These are phyloP conservation scores for Glomus cerebriforme DNA, from an alignment of 192 early-diverging fungal genomes.

Conservation along the genomic window DNA sequence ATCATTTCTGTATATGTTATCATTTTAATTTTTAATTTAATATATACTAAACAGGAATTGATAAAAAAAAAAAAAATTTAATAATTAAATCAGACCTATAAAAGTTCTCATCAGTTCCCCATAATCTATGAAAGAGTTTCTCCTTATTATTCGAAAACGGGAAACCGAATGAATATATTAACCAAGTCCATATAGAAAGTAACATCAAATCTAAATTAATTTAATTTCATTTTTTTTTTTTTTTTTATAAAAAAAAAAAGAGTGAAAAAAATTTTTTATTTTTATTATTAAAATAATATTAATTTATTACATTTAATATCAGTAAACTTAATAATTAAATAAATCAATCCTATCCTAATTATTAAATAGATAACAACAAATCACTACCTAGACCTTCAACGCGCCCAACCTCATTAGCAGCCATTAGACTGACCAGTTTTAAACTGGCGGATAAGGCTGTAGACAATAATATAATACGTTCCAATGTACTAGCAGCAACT, in stretches of 20 bases:
- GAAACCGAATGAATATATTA: conserved; percentile 23
- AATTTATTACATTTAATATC: neutral
- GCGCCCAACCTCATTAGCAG: conserved; percentile 12
- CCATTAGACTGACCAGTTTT: conserved; percentile 9
- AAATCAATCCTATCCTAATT: neutral
- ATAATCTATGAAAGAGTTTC: conserved; percentile 27
- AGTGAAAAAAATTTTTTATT: neutral
- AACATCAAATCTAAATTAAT: conserved; percentile 24
- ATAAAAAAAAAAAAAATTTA: neutral
- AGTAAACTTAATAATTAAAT: neutral
- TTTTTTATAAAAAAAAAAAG: neutral
- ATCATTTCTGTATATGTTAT: conserved; percentile 40
- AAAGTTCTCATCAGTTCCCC: conserved; percentile 31
- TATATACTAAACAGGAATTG: neutral
- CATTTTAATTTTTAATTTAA: neutral
- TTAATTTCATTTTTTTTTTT: neutral
- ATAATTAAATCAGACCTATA: conserved; percentile 24
- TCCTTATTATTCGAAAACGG: conserved; percentile 3
- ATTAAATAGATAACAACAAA: too few relatives aligned
- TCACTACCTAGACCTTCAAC: conserved; percentile 26
- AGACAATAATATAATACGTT: neutral
- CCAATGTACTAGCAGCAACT: neutral
- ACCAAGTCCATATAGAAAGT: conserved; percentile 29
- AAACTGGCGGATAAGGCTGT: conserved; percentile 8
- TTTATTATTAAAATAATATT: neutral